These are phyloP conservation scores for Emericellopsis terricola DNA, from an alignment of 495 filamentous ascomycete species.

Conservation along the genomic window DNA sequence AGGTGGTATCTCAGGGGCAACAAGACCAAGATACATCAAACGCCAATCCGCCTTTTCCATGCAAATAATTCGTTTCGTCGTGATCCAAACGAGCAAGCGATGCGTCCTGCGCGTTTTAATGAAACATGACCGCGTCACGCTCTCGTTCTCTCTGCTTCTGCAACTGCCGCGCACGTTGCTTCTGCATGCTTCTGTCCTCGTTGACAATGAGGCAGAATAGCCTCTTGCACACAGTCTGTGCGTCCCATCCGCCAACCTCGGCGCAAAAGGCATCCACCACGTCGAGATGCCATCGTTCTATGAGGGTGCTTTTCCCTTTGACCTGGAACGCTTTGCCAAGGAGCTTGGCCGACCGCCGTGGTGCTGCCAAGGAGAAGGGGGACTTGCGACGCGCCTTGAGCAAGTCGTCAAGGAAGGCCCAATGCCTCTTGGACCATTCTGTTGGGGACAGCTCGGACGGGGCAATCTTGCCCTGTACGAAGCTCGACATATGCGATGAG, in stretches of 20 bases:
- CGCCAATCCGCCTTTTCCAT: too few relatives aligned
- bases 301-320: conserved; percentile 16
- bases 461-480: too few relatives aligned
- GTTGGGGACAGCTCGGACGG: conserved; percentile 17
- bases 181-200: conserved; percentile 23
- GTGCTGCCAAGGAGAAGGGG: background rate
- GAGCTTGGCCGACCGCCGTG: conserved; percentile 3
- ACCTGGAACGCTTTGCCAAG: conserved; percentile 17
- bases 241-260: conserved; percentile 26
- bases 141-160: conserved; percentile 5
- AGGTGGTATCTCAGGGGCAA: background rate
- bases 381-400: conserved; percentile 9
- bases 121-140: conserved; percentile 1
- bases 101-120: background rate
- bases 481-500: too few relatives aligned
- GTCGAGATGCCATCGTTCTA: conserved; percentile 35
- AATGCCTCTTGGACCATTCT: conserved; percentile 22
- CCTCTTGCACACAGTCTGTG: conserved; percentile 22
- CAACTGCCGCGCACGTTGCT: conserved; percentile 5
- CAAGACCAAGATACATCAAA: too few relatives aligned
- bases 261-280: conserved; percentile 25
- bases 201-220: conserved; percentile 31
- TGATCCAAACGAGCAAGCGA: too few relatives aligned
- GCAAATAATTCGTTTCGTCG: too few relatives aligned
- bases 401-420: conserved; percentile 20